phyloP scores from a whole-genome alignment of 1,284 basidiomycete species.

The Earliella scabrosa region DNA sequence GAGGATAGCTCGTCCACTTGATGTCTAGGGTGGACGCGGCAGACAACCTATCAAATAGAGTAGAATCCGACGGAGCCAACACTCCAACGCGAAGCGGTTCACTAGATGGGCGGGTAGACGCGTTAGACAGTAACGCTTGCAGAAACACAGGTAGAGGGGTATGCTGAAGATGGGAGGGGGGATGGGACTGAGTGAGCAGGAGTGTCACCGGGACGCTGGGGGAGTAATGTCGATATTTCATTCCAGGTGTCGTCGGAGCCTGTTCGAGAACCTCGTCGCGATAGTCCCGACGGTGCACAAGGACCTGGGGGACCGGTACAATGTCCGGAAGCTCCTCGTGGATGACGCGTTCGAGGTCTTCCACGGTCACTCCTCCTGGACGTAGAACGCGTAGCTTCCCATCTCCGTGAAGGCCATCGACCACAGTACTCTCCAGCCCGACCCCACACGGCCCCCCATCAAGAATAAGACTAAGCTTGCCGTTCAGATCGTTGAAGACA shows the following conservation, averaged over 20 bases:
- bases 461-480: slow-evolving; percentile 79
- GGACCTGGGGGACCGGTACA: slow-evolving; percentile 52
- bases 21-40: slow-evolving; percentile 38
- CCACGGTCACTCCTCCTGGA: slow-evolving; percentile 93
- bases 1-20: slow-evolving; percentile 56
- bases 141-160: slow-evolving; percentile 44
- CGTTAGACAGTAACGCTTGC: slow-evolving; percentile 39
- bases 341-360: slow-evolving; percentile 77
- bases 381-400: slow-evolving; percentile 84
- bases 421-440: slow-evolving; percentile 95
- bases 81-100: slow-evolving; percentile 62
- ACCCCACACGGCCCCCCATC: slow-evolving; percentile 94
- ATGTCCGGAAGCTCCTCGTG: slow-evolving; percentile 42
- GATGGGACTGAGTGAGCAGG: slow-evolving; percentile 56
- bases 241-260: slow-evolving; percentile 95
- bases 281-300: slow-evolving; percentile 81
- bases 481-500: slow-evolving; percentile 80
- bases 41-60: slow-evolving; percentile 46
- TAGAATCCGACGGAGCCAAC: slow-evolving; percentile 70
- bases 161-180: slow-evolving; percentile 38
- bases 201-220: slow-evolving; percentile 86
- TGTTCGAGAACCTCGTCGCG: slow-evolving; percentile 65
- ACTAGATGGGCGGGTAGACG: slow-evolving; percentile 12
- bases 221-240: slow-evolving; percentile 99
- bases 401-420: slow-evolving; percentile 81